phyloP scores from a whole-genome alignment of 345 rosid species.

The Dipteronia dyeriana region DNA sequence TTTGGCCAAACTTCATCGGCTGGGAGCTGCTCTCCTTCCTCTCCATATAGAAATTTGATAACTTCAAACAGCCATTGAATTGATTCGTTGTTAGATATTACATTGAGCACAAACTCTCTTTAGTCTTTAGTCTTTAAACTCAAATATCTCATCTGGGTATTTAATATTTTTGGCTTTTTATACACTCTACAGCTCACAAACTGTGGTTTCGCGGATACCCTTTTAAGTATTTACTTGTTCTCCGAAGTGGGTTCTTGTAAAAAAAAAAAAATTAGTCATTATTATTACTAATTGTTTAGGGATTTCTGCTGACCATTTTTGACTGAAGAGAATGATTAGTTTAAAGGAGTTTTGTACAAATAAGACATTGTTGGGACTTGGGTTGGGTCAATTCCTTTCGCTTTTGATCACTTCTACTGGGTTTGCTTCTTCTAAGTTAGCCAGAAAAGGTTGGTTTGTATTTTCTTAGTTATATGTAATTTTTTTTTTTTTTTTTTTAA shows the following conservation, averaged over 20 bases:
- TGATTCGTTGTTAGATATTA: not conserved
- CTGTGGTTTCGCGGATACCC: not conserved
- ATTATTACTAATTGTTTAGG: not conserved
- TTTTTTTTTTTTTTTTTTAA: not conserved
- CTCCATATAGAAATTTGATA: not conserved
- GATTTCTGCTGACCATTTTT: not conserved
- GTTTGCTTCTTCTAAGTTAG: constrained; percentile 58
- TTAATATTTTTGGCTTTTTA: not conserved
- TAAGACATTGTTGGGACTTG: constrained; percentile 69
- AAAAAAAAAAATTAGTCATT: no score
- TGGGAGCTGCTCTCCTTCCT: not conserved
- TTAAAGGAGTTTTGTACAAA: constrained; percentile 48
- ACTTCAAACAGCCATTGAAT: not conserved
- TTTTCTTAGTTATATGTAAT: not conserved
- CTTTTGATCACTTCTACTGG: constrained; percentile 56
- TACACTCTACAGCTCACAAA: not conserved
- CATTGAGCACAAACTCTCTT: not conserved
- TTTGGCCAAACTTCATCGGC: not conserved
- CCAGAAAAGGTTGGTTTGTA: constrained; percentile 67
- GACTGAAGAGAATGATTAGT: constrained; percentile 26
- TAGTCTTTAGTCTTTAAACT: not conserved
- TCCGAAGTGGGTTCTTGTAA: constrained; percentile 2
- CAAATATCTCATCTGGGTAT: not conserved
- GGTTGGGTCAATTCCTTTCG: constrained; percentile 73
- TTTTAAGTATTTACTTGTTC: not conserved